Base-by-base conservation (phyloP, 768 basidiomycete genomes). In the Pisolithus tinctorius region DNA sequence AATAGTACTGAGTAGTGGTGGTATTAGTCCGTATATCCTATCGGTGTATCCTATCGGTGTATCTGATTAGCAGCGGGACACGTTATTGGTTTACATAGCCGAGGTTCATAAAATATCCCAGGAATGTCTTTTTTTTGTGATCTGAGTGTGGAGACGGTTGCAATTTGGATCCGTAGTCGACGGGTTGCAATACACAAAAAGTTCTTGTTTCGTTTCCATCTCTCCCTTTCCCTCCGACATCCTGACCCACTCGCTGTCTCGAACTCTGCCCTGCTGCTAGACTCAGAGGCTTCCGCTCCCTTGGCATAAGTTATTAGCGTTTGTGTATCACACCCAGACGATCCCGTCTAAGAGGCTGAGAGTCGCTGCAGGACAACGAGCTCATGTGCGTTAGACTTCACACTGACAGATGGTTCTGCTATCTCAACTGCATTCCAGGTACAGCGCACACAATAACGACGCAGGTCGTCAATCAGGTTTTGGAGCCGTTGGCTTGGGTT, bases 401-500 rank as follows among this genome's bases (percentile, higher is more conserved):
- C 26, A n/a, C 71, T 68, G 63, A 47, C 54, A 54, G 49, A 64
- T 59, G 29, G 55, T 78, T 23, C 73, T 81, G 49, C 71, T 82
- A 54, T 81, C 81, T 17, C 14, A 20, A 20, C 40, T 64, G 79
- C 83, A 44, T 26, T 86, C 77, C 62, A 88, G 56, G 78, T 23
- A 85, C 69, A 77, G 74, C 62, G 84, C 83, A 65, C 61, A 82
- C 45, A 68, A 67, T 39, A 66, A 64, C 52, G 63, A 60, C 45
- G 55, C 62, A 45, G 73, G 72, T 54, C 75, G 80, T 47, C 72
- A 74, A 54, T 79, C 78, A 41, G 81, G 80, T 47, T 70, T 80
- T 39, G 79, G 75, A 47, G 78, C 74, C 25, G 64, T 82, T 16
- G 77, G 81, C 4, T 69, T 64, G n/a, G 76, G 74, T 48, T 66